These are phyloP conservation scores for Microsporum audouinii DNA, from an alignment of 2,329 filamentous ascomycete species.

Conservation along the genomic window DNA sequence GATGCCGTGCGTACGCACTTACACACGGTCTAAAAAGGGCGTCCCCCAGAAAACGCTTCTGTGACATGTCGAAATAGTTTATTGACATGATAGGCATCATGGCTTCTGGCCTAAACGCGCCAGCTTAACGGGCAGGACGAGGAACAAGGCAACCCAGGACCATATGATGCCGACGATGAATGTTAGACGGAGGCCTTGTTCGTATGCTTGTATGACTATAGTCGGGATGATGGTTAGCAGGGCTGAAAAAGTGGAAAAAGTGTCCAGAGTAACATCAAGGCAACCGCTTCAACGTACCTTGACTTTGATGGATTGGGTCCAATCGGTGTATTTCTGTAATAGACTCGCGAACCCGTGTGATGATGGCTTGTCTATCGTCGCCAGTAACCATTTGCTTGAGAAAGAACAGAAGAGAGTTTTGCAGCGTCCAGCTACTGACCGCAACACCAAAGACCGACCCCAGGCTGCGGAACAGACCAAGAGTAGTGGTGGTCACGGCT, in stretches of 20 bases:
- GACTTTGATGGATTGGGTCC: constrained; percentile 34
- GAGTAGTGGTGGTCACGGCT: constrained; percentile 57
- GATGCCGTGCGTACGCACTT: background rate
- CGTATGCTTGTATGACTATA: constrained; percentile 29
- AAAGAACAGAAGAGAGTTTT: constrained; percentile 55
- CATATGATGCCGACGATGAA: constrained; percentile 30
- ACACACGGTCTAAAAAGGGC: background rate
- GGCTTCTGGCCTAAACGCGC: constrained; percentile 15
- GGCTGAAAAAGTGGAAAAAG: background rate
- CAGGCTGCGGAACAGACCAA: constrained; percentile 60
- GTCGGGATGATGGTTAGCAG: constrained; percentile 13
- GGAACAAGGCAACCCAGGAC: constrained; percentile 24
- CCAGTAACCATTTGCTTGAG: constrained; percentile 50
- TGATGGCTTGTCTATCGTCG: constrained; percentile 44
- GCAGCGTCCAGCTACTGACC: constrained; percentile 57
- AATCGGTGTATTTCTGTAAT: constrained; percentile 39
- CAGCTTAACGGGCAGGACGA: constrained; percentile 25
- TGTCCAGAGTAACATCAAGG: background rate
- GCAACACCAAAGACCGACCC: constrained; percentile 66
- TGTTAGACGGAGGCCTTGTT: constrained; percentile 26
- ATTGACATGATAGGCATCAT: background rate
- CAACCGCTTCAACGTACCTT: constrained; percentile 31
- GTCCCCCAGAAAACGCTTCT: background rate
- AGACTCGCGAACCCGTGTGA: constrained; percentile 40
- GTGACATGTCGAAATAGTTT: background rate